A percentile compares a stretch with the other conserved stretches of the same genome.
Conservation (phyloP, 805 yeast species). For the Yamadazyma olivae region DNA sequence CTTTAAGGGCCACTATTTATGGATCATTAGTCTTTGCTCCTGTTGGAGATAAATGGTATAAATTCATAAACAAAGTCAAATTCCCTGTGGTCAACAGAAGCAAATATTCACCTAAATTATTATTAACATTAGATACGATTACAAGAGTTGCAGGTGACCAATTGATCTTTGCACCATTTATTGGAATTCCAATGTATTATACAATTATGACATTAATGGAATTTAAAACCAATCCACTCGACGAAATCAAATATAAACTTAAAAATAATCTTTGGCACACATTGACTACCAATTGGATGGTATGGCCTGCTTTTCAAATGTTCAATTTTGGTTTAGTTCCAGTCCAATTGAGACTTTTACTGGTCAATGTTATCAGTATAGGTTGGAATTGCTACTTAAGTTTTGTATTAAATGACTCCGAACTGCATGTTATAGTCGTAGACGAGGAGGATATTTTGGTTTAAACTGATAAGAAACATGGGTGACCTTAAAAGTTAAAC, state of each 20-base stretch:
- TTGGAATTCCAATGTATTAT: constrained; percentile 68
- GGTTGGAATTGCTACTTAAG: constrained; percentile 85
- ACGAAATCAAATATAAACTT: constrained; percentile 42
- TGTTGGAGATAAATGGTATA: constrained; percentile 71
- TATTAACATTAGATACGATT: constrained; percentile 16
- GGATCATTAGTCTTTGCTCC: constrained; percentile 78
- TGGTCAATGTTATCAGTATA: constrained; percentile 69
- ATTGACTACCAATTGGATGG: constrained; percentile 68
- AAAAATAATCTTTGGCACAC: constrained; percentile 62
- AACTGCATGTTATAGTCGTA: too few species aligned
- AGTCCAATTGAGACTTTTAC: constrained; percentile 59
- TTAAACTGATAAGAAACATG: too few species aligned
- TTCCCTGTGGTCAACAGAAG: constrained; percentile 2
- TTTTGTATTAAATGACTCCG: constrained; percentile 18
- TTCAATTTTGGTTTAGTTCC: constrained; percentile 78
- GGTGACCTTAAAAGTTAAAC: too few species aligned
- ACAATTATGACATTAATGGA: constrained; percentile 67
- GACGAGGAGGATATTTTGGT: too few species aligned
- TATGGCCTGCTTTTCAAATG: constrained; percentile 89
- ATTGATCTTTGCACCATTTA: constrained; percentile 70
- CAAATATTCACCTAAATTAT: neutral
- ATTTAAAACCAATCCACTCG: constrained; percentile 33
- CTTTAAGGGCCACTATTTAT: constrained; percentile 61
- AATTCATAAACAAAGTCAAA: constrained; percentile 41
- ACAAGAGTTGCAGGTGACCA: constrained; percentile 69